Conservation (phyloP, 2,329 filamentous ascomycete species). For the Fusarium vanettenii region DNA sequence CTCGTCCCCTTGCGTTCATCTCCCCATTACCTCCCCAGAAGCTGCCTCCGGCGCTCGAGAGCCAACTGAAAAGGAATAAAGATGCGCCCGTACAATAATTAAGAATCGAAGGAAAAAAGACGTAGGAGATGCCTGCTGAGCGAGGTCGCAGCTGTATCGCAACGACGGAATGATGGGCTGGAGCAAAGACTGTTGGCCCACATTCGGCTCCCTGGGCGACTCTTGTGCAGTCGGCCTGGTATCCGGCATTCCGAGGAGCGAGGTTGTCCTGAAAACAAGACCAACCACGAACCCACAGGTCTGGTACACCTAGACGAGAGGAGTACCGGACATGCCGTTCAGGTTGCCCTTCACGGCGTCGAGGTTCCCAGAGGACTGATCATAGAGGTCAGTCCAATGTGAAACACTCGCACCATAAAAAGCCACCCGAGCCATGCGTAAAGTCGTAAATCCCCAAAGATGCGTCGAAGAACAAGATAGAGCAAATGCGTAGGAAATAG, state of each 20-base stretch:
- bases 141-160: constrained; percentile 51
- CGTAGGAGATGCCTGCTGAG: constrained; percentile 44
- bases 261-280: constrained; percentile 19
- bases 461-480: constrained; percentile 58
- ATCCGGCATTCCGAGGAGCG: constrained; percentile 19
- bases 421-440: constrained; percentile 54
- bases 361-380: constrained; percentile 16
- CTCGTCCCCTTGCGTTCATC: constrained; percentile 13
- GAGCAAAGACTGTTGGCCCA: constrained; percentile 1
- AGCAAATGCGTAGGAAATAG: constrained; percentile 51
- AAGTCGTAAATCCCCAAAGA: constrained; percentile 49
- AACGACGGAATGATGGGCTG: constrained; percentile 46
- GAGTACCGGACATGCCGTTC: constrained; percentile 56
- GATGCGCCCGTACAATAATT: constrained; percentile 33
- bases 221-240: constrained; percentile 23
- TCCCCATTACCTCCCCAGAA: constrained; percentile 51
- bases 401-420: constrained; percentile 34
- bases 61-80: constrained; percentile 42
- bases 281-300: constrained; percentile 38
- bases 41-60: constrained; percentile 42
- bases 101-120: constrained; percentile 44
- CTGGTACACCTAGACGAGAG: constrained; percentile 39
- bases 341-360: constrained; percentile 41
- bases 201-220: constrained; percentile 30
- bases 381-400: constrained; percentile 11